phyloP scores from a whole-genome alignment of 768 basidiomycete species.

The Lactifluus echinatus region DNA sequence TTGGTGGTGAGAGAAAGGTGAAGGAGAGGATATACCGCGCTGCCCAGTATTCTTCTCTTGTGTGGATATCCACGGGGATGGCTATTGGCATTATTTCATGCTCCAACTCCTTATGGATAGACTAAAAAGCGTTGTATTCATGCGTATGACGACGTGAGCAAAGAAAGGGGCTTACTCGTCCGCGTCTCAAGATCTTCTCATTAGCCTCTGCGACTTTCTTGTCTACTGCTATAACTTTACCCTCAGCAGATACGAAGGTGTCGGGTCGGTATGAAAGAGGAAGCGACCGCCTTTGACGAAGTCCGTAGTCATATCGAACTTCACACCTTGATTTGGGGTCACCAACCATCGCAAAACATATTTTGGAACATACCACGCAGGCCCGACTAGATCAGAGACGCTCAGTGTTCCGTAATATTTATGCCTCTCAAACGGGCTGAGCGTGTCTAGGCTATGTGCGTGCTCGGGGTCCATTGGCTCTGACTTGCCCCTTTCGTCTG shows the following conservation, averaged over 20 bases:
- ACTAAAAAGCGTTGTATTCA: constrained; percentile 30
- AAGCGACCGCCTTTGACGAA: constrained; percentile 47
- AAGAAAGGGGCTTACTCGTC: constrained; percentile 36
- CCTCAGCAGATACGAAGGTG: constrained; percentile 46
- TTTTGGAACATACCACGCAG: constrained; percentile 15
- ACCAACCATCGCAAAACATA: neutral
- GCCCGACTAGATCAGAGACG: constrained; percentile 20
- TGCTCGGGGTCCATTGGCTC: neutral
- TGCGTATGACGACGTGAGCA: neutral
- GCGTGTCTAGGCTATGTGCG: neutral
- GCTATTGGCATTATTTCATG: constrained; percentile 56
- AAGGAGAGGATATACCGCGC: constrained; percentile 41
- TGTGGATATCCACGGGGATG: constrained; percentile 40
- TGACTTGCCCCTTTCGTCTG: neutral
- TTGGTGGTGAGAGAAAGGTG: neutral
- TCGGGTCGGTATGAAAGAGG: constrained; percentile 44
- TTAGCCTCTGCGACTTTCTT: constrained; percentile 44
- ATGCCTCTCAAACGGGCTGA: constrained; percentile 15
- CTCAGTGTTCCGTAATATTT: constrained; percentile 7
- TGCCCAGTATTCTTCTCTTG: constrained; percentile 71
- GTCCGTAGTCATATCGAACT: constrained; percentile 68
- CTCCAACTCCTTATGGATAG: constrained; percentile 72
- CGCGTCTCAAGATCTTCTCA: constrained; percentile 44
- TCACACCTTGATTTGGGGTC: constrained; percentile 54
- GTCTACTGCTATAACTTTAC: constrained; percentile 52